Evolutionary conservation across 2,329 filamentous ascomycete genomes (phyloP), one percentile per base, ranked within the genome.

Genomic region (Pestalotiopsis sp.): DNA sequence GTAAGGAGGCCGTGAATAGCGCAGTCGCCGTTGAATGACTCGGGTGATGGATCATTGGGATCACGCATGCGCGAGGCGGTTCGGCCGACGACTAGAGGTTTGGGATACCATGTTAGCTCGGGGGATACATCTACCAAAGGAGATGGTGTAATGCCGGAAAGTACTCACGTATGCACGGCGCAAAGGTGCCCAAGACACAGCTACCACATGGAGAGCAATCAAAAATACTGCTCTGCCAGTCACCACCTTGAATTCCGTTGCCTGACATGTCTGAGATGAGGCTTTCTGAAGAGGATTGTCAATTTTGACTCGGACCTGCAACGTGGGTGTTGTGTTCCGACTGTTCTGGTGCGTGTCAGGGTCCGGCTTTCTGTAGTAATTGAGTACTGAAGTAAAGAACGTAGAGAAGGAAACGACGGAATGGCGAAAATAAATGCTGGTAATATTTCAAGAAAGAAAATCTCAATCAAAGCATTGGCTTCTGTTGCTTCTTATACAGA

Each of bases 151-250:
- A 7, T 1, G 5, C 5, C 27, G 5, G 27, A 31, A 31, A 7
- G 27, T 7, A 82, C 83, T 62, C 77, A 85, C 83, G 75, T 27
- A 85, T 71, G 69, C 83, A 85, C 12, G 84, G 84, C 66, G 82
- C 72, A 64, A 77, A 84, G 41, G 77, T 78, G 60, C 77, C 78
- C 38, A 84, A 73, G 60, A 81, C 71, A 70, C 82, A 84, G 63
- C 74, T 78, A 31, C 75, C 77, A 72, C 79, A 78, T 20, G 82
- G 83, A 20, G 75, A 76, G 77, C 83, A 85, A 73, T 79, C 73
- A 73, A 78, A 80, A 64, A 85, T 76, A 70, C 74, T 73, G 69
- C 72, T 76, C 69, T 80, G 41, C 41, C 41, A 45, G 17, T 45
- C 41, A 14, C 41, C 41, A 45, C 41, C 41, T 45, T 17, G 41